Evolutionary conservation across 441 rosid genomes (phyloP), one percentile per base, ranked within the genome.

Genomic region (Adansonia grandidieri): DNA sequence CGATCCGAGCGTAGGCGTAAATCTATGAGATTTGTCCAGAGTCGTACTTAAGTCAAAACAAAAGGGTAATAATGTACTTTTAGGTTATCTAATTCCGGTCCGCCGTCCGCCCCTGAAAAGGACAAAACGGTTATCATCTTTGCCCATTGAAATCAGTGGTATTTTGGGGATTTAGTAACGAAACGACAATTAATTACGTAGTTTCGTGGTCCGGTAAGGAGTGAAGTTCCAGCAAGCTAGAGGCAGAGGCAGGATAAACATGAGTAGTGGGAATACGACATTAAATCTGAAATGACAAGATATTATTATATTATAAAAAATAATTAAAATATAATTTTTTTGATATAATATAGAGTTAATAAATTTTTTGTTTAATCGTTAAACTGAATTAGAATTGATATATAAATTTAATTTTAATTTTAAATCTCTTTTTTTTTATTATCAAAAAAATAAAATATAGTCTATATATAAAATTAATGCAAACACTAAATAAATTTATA

Each of bases 21-120:
- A 67, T 45, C 71, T 10, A 28, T 40, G 11, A 1, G 24, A 6
- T 71, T 5, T 70, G 50, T n/a, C 50, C 70, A 15, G 54, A 13
- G 77, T 75, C 76, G 9, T 6, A 24, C 28, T 47, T 64, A 83
- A 58, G 77, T 64, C 66, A 37, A 67, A 65, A 9, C 53, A 19
- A 2, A 60, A 80, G 79, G 89, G 85, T 42, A 45, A 45, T 13
- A 24, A 0, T 2, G 80, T 79, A 51, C 54, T 47, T 74, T 71
- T 68, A 4, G 0, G 0, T 68, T 11, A 20, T 4, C 13, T 20
- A 5, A 15, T 37, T 15, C 4, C 50, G n/a, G 70, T 65, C 70
- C 50, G 50, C 50, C 70, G 70, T 65, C 70, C 50, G 50, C 50
- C 70, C 8, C 50, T 15, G 51, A 42, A 40, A 40, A 65, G 19